These are phyloP conservation scores for Acmispon strigosus DNA, from an alignment of 306 rosid species.

Conservation along the genomic window DNA sequence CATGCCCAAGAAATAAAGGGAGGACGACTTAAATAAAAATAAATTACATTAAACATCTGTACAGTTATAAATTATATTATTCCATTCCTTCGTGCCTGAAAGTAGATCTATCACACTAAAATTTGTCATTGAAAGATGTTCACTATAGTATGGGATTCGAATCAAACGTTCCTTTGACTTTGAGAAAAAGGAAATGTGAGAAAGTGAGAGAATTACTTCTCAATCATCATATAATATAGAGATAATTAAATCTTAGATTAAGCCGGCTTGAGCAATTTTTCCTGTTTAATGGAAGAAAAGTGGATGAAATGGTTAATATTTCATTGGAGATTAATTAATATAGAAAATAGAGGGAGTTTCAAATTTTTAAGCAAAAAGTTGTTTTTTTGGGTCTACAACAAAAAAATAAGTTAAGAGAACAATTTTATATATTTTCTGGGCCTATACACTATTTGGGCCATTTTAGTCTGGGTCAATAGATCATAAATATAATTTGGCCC, in stretches of 20 bases:
- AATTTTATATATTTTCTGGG: not conserved
- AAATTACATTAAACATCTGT: not conserved
- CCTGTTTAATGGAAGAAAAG: too few species aligned
- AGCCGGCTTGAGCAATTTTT: not conserved
- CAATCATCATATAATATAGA: too few species aligned
- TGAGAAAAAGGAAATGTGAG: too few species aligned
- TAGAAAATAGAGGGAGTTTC: too few species aligned
- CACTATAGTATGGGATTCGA: not conserved
- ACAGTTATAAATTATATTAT: not conserved
- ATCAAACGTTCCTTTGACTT: not conserved
- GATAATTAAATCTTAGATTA: not conserved
- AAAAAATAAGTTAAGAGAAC: not conserved
- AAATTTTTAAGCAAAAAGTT: too few species aligned
- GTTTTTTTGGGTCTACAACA: too few species aligned
- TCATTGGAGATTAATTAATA: too few species aligned
- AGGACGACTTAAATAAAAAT: not conserved
- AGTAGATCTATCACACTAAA: not conserved
- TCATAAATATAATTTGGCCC: not conserved
- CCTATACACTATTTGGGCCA: not conserved
- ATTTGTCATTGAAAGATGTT: not conserved
- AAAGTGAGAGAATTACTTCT: too few species aligned
- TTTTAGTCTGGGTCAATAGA: not conserved
- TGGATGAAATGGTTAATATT: too few species aligned
- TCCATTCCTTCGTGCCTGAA: not conserved
- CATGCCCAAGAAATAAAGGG: not conserved